Percentiles rank a stretch among this genome's conserved stretches.
These are phyloP conservation scores for Leishmania tropica DNA, from an alignment of 208 protist genomes.

Conservation along the genomic window DNA sequence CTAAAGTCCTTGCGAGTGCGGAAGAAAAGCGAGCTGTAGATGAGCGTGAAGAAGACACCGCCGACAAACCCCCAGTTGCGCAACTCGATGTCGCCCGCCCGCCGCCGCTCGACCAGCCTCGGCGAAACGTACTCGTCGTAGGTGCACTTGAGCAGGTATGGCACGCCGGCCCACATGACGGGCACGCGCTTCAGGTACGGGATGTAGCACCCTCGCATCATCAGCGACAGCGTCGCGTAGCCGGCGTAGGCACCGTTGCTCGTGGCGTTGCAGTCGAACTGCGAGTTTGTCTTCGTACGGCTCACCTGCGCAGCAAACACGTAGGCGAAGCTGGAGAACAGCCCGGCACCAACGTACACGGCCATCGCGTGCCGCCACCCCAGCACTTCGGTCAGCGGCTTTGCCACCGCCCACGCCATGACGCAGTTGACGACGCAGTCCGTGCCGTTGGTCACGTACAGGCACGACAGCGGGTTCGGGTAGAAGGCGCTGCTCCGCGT, in stretches of 20 bases:
- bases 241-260: constrained; percentile 82
- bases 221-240: constrained; percentile 69
- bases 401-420: constrained; percentile 58
- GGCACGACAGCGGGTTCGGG: constrained; percentile 83
- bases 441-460: constrained; percentile 58
- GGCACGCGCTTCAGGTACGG: constrained; percentile 56
- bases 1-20: constrained; percentile 54
- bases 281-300: constrained; percentile 46
- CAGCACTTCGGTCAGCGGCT: constrained; percentile 60
- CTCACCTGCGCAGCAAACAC: constrained; percentile 67
- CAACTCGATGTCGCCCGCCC: constrained; percentile 56
- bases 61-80: constrained; percentile 87
- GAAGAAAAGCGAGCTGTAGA: constrained; percentile 72
- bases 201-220: constrained; percentile 68
- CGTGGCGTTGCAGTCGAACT: constrained; percentile 65
- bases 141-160: constrained; percentile 71
- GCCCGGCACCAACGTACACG: constrained; percentile 73
- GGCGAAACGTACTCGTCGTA: constrained; percentile 86
- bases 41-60: constrained; percentile 79
- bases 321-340: constrained; percentile 86
- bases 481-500: constrained; percentile 53
- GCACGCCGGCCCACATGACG: constrained; percentile 49
- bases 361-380: constrained; percentile 57
- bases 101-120: constrained; percentile 55
- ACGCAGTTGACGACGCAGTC: constrained; percentile 72